Conservation (phyloP, 1,284 basidiomycete species). For the Ustilago shanxiensis region DNA sequence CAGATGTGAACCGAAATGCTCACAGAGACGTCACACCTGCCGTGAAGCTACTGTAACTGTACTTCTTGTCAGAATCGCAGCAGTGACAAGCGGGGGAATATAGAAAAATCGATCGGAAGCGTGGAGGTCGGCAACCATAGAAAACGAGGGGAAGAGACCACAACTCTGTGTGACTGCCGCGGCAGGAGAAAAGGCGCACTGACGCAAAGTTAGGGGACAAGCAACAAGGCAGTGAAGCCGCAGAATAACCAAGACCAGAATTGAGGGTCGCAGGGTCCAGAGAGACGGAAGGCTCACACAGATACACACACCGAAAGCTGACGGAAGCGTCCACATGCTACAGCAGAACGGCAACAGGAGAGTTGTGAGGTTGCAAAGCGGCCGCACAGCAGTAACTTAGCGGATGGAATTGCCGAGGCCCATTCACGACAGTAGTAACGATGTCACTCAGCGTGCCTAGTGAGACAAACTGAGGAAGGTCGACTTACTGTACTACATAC, state of each 20-base stretch:
- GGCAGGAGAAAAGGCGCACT: background rate
- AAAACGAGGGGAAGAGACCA: slow-evolving; percentile 1
- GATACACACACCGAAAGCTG: background rate
- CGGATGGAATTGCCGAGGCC: slow-evolving; percentile 3
- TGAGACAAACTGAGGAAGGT: slow-evolving; percentile 6
- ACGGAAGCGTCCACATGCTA: slow-evolving; percentile 3
- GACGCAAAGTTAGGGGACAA: background rate
- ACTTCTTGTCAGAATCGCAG: background rate
- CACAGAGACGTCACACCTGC: slow-evolving; percentile 7
- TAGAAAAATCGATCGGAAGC: slow-evolving; percentile 4
- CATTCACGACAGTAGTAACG: background rate
- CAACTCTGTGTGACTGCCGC: too few relatives aligned
- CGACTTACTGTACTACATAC: too few relatives aligned
- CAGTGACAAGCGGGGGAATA: background rate
- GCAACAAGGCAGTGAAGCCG: slow-evolving; percentile 1
- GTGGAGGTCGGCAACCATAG: slow-evolving; percentile 12
- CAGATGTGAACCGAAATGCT: background rate
- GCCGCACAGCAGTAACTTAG: background rate
- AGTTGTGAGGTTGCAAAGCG: background rate
- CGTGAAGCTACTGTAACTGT: too few relatives aligned
- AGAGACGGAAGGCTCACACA: background rate
- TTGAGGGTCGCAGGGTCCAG: slow-evolving; percentile 4
- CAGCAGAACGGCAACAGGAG: too few relatives aligned
- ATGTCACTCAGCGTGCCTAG: background rate
- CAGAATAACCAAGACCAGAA: background rate